Base-by-base conservation (phyloP, 176 grass and related monocot species). In the Avena eriantha region DNA sequence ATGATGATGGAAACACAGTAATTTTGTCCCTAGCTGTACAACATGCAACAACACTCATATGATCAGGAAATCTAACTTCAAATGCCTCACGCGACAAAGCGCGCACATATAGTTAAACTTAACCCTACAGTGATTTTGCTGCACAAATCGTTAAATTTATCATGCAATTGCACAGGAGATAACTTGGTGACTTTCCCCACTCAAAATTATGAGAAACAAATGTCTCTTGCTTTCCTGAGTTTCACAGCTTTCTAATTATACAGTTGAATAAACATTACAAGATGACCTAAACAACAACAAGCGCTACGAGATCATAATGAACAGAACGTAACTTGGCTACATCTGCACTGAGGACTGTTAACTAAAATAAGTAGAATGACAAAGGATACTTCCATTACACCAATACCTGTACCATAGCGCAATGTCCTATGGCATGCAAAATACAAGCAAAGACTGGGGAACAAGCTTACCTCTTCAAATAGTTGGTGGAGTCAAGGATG, bases 381-480 rank as follows among this genome's bases (percentile, higher is more conserved):
- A 43, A 23, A 80, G 23, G 8, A 21, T 36, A 78, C 29, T 46
- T 48, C 35, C 58, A 69, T 15, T 21, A 65, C 13, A 54, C 1
- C 16, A 22, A 55, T 58, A 29, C 13, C 33, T 58, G 67, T 19
- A 56, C 43, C 51, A 72, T 29, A 73, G 18, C 21, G 13, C 16
- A 60, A 18, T 21, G 36, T 31, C n/a, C 33, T 54, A 83, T 4
- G 15, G 22, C 15, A 13, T 14, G 8, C 50, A 73, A 69, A 54
- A 54, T 84, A 74, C 36, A 31, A 12, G 7, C 22, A 10, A 83
- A 45, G 7, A 39, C 17, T 29, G 5, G n/a, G 73, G 55, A 61
- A 11, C 36, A 75, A 21, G 16, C 54, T 59, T 84, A 84, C 74
- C 47, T 12, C 50, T 77, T 77, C 50, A 77, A 56, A 77, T 7